These are phyloP conservation scores for Gamarada debralockiae DNA, from an alignment of 495 filamentous ascomycete genomes.

Conservation along the genomic window DNA sequence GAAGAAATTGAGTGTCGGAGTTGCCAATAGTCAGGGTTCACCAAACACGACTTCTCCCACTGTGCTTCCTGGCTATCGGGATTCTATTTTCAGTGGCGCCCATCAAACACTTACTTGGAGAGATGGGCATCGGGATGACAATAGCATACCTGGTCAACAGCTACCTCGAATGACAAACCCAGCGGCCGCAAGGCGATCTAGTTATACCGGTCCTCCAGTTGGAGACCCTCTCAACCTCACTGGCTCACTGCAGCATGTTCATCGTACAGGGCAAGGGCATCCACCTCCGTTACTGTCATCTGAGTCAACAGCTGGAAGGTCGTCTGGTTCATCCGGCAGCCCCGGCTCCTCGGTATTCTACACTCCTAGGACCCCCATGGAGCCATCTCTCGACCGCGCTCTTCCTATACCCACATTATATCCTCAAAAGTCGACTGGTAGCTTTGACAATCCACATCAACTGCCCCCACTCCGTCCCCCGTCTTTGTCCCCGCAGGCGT, in stretches of 20 bases:
- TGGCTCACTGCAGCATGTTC: constrained; percentile 15
- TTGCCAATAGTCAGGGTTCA: constrained; percentile 9
- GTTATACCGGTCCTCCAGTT: not conserved
- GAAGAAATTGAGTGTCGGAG: not conserved
- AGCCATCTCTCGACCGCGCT: constrained; percentile 23
- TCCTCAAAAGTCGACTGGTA: constrained; percentile 14
- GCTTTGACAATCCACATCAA: constrained; percentile 17
- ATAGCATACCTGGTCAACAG: constrained; percentile 5
- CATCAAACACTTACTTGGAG: constrained; percentile 18
- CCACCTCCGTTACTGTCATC: constrained; percentile 16
- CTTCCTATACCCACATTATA: constrained; percentile 22
- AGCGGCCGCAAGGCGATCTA: constrained; percentile 4
- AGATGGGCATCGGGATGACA: constrained; percentile 18
- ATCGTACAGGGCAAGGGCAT: constrained; percentile 11
- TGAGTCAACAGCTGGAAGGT: constrained; percentile 15
- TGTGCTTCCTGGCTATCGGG: constrained; percentile 22
- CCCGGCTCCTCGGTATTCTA: constrained; percentile 18
- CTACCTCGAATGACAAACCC: constrained; percentile 9
- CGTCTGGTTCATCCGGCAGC: constrained; percentile 20
- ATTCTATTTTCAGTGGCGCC: constrained; percentile 13
- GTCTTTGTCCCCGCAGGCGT: constrained; percentile 24
- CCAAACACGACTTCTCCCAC: constrained; percentile 10
- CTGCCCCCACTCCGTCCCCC: constrained; percentile 23
- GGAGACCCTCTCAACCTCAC: constrained; percentile 8
- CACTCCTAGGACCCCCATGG: constrained; percentile 21